These are phyloP conservation scores for Hypoxylon sp. DNA, from an alignment of 2,329 filamentous ascomycete genomes.

Conservation along the genomic window DNA sequence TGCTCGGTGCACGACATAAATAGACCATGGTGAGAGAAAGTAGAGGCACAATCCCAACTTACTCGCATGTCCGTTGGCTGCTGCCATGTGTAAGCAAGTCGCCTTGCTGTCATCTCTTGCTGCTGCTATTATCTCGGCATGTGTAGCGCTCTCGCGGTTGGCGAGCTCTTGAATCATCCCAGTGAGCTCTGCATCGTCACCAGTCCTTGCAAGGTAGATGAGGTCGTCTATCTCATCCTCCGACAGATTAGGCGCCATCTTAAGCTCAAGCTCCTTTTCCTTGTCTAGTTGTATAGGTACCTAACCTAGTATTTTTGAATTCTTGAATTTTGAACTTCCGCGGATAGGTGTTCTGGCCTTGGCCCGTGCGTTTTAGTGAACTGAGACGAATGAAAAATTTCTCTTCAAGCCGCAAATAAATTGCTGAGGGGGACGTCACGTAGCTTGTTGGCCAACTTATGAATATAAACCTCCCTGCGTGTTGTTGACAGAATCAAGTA, in stretches of 20 bases:
- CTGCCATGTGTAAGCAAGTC: constrained; percentile 90
- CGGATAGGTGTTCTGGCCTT: not conserved
- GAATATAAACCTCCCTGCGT: not conserved
- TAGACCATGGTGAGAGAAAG: not conserved
- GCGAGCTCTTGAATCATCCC: constrained; percentile 70
- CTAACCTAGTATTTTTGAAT: too few relatives aligned
- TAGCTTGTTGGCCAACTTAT: not conserved
- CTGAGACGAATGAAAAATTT: constrained; percentile 34
- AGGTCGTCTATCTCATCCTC: constrained; percentile 92
- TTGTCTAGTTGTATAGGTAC: not conserved
- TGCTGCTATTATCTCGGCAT: constrained; percentile 74
- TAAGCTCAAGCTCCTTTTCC: constrained; percentile 21
- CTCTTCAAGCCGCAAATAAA: not conserved
- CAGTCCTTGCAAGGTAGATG: constrained; percentile 85
- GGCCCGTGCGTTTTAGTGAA: constrained; percentile 18
- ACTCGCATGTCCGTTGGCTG: constrained; percentile 90
- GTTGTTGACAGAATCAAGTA: not conserved
- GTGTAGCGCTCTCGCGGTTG: constrained; percentile 69
- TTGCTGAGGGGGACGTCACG: not conserved
- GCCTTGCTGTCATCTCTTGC: constrained; percentile 82
- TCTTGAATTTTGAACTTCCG: not conserved
- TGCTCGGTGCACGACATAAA: not conserved
- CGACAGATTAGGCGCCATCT: constrained; percentile 68
- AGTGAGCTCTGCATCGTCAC: constrained; percentile 78
- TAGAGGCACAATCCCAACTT: constrained; percentile 50